Evolutionary conservation across 192 early-diverging fungal genomes (phyloP), one percentile per base, ranked within the genome.

Genomic region (Coemansia sp.): DNA sequence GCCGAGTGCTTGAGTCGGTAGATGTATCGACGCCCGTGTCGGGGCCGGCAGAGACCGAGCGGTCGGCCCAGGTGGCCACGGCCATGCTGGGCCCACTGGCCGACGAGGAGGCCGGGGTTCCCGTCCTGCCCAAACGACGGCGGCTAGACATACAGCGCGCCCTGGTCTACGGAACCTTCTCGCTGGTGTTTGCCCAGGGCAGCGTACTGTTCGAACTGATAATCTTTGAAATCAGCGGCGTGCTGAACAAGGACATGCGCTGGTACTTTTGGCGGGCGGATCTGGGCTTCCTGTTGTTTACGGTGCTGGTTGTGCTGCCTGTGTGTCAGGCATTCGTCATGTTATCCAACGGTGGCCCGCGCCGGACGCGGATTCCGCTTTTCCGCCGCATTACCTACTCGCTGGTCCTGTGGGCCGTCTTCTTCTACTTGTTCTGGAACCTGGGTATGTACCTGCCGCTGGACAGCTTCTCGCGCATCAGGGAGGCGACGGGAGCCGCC

Each of bases 151-250:
- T 41, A 8, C 76, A 79, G 30, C 76, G 76, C 9, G 66, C 67
- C n/a, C 53, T 79, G n/a, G 86, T 88, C 3, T 79, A 85, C 23
- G 74, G 79, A 3, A 58, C 85, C 8, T 94, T 91, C 50, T 80
- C 88, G 13, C 57, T 87, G n/a, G 82, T 85, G 16, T 78, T 94
- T 28, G 81, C 82, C n/a, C 80, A 78, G 52, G 79, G 82, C 25
- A 82, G 88, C 56, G 78, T 79, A 22, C 76, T 94, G 47, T 87
- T 94, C 55, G 79, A 88, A 48, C 78, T 94, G 42, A 73, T 94
- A 12, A 79, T 94, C 31, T 81, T 90, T 62, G 89, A 89, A 54
- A 89, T 94, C 43, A 68, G 74, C 33, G 80, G 81, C 6, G 44
- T 91, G 6, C 65, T 88, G 41, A 69, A 75, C 50, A 82, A 78